Base-by-base conservation (phyloP, 2,329 filamentous ascomycete species). In the Calonectria honghensis region DNA sequence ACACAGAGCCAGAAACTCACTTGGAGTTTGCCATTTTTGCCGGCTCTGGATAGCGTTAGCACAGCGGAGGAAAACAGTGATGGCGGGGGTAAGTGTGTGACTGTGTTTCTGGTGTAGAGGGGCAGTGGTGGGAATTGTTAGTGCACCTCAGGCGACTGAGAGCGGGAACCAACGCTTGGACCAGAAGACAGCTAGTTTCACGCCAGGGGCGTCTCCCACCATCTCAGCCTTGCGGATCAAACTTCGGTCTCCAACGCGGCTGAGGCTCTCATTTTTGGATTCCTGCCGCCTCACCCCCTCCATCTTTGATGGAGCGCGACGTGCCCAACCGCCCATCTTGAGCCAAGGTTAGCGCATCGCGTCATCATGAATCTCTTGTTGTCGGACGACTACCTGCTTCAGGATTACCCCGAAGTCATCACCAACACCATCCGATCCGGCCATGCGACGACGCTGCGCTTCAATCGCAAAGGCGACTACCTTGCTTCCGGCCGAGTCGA, bases 391-490 rank as follows among this genome's bases (percentile, higher is more conserved):
- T 92, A 91, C 82, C 89, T 93, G 45, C 88, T 92, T 20, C 92
- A 93, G 85, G 96, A 98, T 87, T 98, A 97, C 84, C 96, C 96
- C 69, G 96, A 98, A 83, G 93, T 94, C 75, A 94, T 98, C 78
- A 96, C 94, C 41, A 95, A 95, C 82, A 96, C 94, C 73, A 93
- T 99, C 77, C 94, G 96, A 66, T 92, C 90, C 52, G 91, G 91
- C 32, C 91, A 93, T 85, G 90, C 91, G 73, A 92, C 91, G 79
- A 92, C 90, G 81, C 86, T 93, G 76, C 95, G 96, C 78, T 99
- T 99, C 90, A 98, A 96, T 83, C 95, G 96, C 83, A 95, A 93
- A 83, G 97, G 97, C 85, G 96, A 99, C 86, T 96, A 97, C 81
- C 93, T 99, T 77, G 97, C 97, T 57, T 98, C 96, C 37, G 97